Evolutionary conservation across 2,329 filamentous ascomycete genomes (phyloP), one percentile per base, ranked within the genome.

Genomic region (Phyllosticta capitalensis): DNA sequence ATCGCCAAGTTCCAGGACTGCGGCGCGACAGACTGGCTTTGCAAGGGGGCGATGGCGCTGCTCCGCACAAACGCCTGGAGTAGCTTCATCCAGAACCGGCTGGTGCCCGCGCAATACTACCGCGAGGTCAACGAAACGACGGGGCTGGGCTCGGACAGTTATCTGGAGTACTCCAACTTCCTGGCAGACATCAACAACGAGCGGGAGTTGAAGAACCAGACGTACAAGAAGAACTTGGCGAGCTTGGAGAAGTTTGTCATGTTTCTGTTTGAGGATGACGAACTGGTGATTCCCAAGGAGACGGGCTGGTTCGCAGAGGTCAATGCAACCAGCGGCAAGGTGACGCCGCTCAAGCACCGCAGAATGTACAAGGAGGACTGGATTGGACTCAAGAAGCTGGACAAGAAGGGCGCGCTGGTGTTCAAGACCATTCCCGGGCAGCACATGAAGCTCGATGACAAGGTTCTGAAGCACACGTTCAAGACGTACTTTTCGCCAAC

Each of bases 141-240:
- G 74, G 90, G 72, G 20, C 63, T 71, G 63, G 69, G 72, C 10
- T 70, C 69, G 1, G 82, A 85, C 0, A 75, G 79, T 28, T 99
- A 97, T 70, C 81, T 97, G 20, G 83, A 86, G 65, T 72, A 84
- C 69, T 94, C 89, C 67, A 92, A 92, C 71, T 96, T 95, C 73
- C 79, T 99, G 9, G 94, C 92, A 9, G 92, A 97, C 70, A 87
- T 97, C 75, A 99, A 99, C 75, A 97, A 97, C 72, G 94, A 99
- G 81, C 82, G 92, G 10, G 68, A 65, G 54, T 62, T 77, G 58
- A 95, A 95, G 82, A 96, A 91, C 67, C 67, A 74, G 38, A 80
- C 76, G 12, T 99, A 97, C 73, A 85, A 81, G 69, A 73, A 81
- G 66, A 88, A 92, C 69, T 65, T 99, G 54, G 81, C 80, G 7